A percentile compares a stretch with the other conserved stretches of the same genome.
Conservation (phyloP, 345 rosid genomes). For the Limnanthes douglasii region DNA sequence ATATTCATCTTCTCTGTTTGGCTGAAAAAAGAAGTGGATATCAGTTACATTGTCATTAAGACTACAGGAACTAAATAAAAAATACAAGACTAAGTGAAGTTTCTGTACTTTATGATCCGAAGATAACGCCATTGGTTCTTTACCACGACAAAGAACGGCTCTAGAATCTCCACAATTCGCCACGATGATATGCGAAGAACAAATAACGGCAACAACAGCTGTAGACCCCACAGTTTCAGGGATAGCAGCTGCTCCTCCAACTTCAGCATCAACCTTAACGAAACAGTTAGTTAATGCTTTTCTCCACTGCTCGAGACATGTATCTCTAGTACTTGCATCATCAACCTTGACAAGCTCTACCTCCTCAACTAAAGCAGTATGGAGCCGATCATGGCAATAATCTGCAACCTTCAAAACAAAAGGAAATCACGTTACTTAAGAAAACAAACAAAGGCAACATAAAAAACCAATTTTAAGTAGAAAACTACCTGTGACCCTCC, state of each 20-base stretch:
- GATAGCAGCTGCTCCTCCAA: slow-evolving; percentile 41
- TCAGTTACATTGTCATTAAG: slow-evolving; percentile 1
- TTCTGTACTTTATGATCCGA: slow-evolving; percentile 59
- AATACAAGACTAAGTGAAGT: not conserved
- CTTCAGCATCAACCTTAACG: slow-evolving; percentile 58
- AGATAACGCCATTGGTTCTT: slow-evolving; percentile 43
- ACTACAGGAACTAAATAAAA: not conserved
- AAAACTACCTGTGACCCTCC: slow-evolving; percentile 75
- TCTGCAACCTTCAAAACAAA: slow-evolving; percentile 55
- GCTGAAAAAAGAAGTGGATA: slow-evolving; percentile 21
- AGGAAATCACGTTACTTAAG: not conserved
- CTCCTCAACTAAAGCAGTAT: slow-evolving; percentile 57
- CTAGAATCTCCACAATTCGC: slow-evolving; percentile 85
- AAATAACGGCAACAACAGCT: slow-evolving; percentile 52
- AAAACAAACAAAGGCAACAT: not conserved
- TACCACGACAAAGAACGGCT: slow-evolving; percentile 67
- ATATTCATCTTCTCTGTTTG: slow-evolving; percentile 66
- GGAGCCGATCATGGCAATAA: slow-evolving; percentile 63
- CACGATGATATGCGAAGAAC: slow-evolving; percentile 42
- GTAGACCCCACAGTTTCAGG: slow-evolving; percentile 82
- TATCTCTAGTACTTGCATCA: slow-evolving; percentile 29
- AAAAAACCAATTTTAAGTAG: too few species aligned
- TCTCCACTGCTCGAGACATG: slow-evolving; percentile 75
- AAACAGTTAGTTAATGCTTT: slow-evolving; percentile 65
- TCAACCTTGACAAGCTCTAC: slow-evolving; percentile 26